Conservation (phyloP, 2,329 filamentous ascomycete genomes). For the Cryoendolithus antarcticus region DNA sequence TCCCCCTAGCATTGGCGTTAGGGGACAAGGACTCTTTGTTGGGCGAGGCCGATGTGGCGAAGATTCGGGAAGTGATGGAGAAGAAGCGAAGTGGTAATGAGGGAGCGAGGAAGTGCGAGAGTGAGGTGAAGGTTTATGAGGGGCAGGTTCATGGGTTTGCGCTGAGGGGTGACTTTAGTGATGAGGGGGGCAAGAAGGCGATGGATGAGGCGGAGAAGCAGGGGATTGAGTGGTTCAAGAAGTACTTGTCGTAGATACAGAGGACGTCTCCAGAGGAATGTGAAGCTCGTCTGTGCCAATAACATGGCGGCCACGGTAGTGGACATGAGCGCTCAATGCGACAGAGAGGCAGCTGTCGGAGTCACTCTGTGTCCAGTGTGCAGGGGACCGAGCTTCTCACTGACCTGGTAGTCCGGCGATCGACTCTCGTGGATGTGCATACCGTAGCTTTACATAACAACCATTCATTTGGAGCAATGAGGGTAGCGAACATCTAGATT, state of each 20-base stretch:
- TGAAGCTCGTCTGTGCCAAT: too few species aligned
- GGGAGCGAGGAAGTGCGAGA: constrained; percentile 10
- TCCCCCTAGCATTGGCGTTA: constrained; percentile 30
- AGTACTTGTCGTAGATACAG: constrained; percentile 5
- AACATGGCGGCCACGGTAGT: too few species aligned
- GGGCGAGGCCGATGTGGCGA: constrained; percentile 24
- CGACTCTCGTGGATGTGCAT: too few species aligned
- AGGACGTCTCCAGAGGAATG: too few species aligned
- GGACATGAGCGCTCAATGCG: too few species aligned
- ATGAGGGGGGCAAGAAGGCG: constrained; percentile 34
- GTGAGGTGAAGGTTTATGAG: constrained; percentile 31
- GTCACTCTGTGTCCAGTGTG: too few species aligned
- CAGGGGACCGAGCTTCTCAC: too few species aligned
- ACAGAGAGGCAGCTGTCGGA: too few species aligned
- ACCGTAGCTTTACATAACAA: too few species aligned
- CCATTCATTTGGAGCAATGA: too few species aligned
- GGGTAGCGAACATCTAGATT: too few species aligned
- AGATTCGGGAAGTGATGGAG: constrained; percentile 29
- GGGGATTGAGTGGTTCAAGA: constrained; percentile 13
- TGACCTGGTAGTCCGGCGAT: too few species aligned
- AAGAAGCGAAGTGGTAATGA: constrained; percentile 25
- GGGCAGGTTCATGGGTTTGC: constrained; percentile 35
- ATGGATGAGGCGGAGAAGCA: constrained; percentile 32
- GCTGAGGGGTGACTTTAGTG: constrained; percentile 30
- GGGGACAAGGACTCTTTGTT: constrained; percentile 32